phyloP scores from a whole-genome alignment of 2,329 filamentous ascomycete genomes.

The Mariannaea elegans region DNA sequence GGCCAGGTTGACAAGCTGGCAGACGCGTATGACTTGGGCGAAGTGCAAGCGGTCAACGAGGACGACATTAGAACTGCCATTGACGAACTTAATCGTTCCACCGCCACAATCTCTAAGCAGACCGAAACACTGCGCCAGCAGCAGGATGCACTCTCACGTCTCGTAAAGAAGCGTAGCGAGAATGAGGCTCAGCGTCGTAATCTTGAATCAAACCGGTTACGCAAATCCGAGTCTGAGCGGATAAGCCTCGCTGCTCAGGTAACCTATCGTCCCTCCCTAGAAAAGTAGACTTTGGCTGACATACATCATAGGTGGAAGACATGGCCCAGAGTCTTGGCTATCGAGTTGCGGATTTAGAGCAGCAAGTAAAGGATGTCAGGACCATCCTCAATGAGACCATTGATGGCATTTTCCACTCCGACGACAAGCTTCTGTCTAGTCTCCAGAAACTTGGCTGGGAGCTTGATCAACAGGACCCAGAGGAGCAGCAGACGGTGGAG shows the following conservation, averaged over 20 bases:
- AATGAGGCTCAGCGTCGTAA: conserved; percentile 41
- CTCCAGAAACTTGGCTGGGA: conserved; percentile 73
- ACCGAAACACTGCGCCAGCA: conserved; percentile 69
- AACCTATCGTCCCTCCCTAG: conserved; percentile 9
- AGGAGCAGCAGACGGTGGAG: conserved; percentile 62
- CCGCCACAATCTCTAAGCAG: conserved; percentile 70
- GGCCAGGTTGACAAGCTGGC: conserved; percentile 59
- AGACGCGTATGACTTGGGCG: conserved; percentile 54
- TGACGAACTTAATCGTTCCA: conserved; percentile 70
- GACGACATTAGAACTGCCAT: conserved; percentile 69
- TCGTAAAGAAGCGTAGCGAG: conserved; percentile 54
- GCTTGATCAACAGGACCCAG: conserved; percentile 61
- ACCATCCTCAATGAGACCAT: conserved; percentile 58
- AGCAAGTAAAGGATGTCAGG: conserved; percentile 57
- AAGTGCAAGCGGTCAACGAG: conserved; percentile 63
- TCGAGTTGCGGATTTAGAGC: conserved; percentile 58
- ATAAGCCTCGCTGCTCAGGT: conserved; percentile 55
- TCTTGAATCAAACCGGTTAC: conserved; percentile 40
- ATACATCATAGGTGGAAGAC: conserved; percentile 54
- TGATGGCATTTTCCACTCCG: conserved; percentile 62
- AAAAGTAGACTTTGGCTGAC: not conserved
- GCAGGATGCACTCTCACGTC: conserved; percentile 64
- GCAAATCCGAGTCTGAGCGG: conserved; percentile 48
- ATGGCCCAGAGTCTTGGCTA: conserved; percentile 57
- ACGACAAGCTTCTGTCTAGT: conserved; percentile 71